Evolutionary conservation across 208 protist genomes (phyloP).

Genomic region (Trypanosomatidae sp.): DNA sequence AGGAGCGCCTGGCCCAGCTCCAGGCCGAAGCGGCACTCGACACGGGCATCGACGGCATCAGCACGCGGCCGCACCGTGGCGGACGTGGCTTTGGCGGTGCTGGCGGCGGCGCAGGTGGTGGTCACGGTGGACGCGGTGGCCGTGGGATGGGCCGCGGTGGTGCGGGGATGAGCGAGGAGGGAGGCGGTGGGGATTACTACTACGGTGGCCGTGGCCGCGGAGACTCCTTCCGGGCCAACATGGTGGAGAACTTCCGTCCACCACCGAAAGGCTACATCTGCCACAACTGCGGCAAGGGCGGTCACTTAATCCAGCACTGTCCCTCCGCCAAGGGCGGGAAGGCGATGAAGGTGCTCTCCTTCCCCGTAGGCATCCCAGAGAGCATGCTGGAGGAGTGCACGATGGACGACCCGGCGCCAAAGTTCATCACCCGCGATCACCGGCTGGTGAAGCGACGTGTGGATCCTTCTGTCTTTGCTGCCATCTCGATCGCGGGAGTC

Average conservation of each 20-base stretch:
- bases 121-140: conserved; percentile 8
- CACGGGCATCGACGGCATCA: conserved; percentile 73
- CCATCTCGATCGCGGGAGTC: conserved; percentile 27
- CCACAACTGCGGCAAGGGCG: conserved; percentile 88
- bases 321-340: conserved; percentile 57
- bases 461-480: conserved; percentile 56
- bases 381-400: conserved; percentile 85
- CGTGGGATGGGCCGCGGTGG: conserved; percentile 16
- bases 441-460: conserved; percentile 77
- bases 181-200: conserved; percentile 3
- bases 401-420: conserved; percentile 85
- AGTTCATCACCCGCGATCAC: conserved; percentile 86
- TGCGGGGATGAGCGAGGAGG: not conserved
- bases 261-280: conserved; percentile 83
- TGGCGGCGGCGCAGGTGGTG: no score
- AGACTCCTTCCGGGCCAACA: conserved; percentile 24
- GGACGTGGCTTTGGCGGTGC: no score
- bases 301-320: conserved; percentile 87
- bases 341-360: conserved; percentile 56
- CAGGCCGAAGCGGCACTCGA: conserved; percentile 70
- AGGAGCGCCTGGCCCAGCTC: conserved; percentile 80
- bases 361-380: conserved; percentile 84
- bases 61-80: conserved; percentile 31
- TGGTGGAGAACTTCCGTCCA: conserved; percentile 59
- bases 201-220: conserved; percentile 21